These are phyloP conservation scores for Ilyonectria mors-panacis DNA, from an alignment of 2,329 filamentous ascomycete species.

Conservation along the genomic window DNA sequence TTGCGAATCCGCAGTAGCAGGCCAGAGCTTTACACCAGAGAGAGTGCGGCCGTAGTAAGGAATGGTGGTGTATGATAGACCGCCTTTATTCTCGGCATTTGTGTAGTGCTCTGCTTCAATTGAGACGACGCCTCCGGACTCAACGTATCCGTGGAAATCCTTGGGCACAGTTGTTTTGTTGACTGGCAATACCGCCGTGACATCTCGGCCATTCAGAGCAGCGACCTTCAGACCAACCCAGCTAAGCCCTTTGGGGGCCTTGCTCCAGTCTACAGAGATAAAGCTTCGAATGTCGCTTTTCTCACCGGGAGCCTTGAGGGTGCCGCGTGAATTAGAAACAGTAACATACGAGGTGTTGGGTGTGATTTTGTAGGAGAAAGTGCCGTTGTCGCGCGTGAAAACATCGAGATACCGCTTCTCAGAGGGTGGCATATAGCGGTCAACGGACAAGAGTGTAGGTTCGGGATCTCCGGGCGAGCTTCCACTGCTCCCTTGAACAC, in stretches of 20 bases:
- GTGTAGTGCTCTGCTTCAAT: constrained; percentile 70
- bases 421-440: background rate
- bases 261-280: background rate
- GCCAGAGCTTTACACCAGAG: constrained; percentile 70
- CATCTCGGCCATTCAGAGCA: constrained; percentile 53
- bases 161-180: constrained; percentile 58
- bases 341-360: background rate
- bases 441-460: background rate
- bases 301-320: background rate
- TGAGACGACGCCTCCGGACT: constrained; percentile 70
- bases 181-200: constrained; percentile 64
- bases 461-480: background rate
- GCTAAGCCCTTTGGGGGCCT: constrained; percentile 50
- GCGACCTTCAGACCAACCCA: background rate
- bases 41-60: constrained; percentile 70
- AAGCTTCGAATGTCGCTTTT: background rate
- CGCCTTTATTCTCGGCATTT: constrained; percentile 52
- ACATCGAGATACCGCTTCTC: background rate
- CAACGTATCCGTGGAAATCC: constrained; percentile 73
- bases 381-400: background rate
- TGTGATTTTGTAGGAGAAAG: background rate
- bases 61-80: constrained; percentile 64
- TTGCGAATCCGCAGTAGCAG: constrained; percentile 60
- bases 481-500: background rate
- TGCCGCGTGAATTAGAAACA: background rate